Percentiles rank a stretch among this genome's conserved stretches.
These are phyloP conservation scores for Fusarium keratoplasticum DNA, from an alignment of 2,329 filamentous ascomycete genomes.

Conservation along the genomic window DNA sequence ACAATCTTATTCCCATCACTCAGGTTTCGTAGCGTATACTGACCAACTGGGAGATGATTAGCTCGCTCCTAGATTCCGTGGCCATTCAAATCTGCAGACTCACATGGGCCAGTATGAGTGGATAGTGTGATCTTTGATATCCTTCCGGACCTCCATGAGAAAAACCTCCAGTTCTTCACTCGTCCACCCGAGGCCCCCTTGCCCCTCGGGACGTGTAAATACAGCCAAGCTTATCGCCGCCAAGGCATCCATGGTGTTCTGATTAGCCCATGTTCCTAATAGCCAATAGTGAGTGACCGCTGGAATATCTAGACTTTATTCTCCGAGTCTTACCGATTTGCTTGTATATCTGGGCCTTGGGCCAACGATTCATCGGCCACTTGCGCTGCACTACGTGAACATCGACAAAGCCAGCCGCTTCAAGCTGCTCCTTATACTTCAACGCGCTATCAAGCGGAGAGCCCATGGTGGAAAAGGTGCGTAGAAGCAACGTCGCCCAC, in stretches of 20 bases:
- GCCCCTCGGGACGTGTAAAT: constrained; percentile 9
- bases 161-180: constrained; percentile 12
- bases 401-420: constrained; percentile 9
- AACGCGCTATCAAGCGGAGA: constrained; percentile 1
- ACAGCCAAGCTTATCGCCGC: constrained; percentile 9
- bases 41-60: constrained; percentile 8
- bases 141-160: constrained; percentile 5
- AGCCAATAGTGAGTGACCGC: not conserved
- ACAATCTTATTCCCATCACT: not conserved
- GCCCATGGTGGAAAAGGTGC: not conserved
- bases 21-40: constrained; percentile 7
- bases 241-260: constrained; percentile 11
- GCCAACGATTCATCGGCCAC: constrained; percentile 22
- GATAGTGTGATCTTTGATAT: not conserved
- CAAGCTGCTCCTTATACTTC: constrained; percentile 22
- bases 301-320: not conserved
- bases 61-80: not conserved
- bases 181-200: constrained; percentile 12
- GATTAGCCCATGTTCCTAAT: constrained; percentile 10
- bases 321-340: constrained; percentile 22
- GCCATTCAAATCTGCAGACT: not conserved
- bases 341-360: constrained; percentile 29
- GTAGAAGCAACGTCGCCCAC: constrained; percentile 13
- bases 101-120: constrained; percentile 22
- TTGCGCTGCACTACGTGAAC: constrained; percentile 7